Evolutionary conservation across 352 stramenopile species (phyloP).

Genomic region (Blastocystis sp.): DNA sequence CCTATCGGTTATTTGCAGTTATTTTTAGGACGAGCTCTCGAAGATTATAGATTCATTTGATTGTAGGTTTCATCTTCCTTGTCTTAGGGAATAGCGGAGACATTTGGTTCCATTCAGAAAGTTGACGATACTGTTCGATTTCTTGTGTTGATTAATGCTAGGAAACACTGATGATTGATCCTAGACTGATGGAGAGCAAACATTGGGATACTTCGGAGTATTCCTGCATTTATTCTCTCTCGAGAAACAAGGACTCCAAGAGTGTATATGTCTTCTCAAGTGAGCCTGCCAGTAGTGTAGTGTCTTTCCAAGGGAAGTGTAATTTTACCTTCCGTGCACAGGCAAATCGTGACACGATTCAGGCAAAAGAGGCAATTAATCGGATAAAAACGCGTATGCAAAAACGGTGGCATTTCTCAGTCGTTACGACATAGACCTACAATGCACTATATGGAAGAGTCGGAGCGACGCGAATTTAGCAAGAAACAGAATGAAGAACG

Average conservation of each 20-base stretch:
- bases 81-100: neutral
- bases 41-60: constrained; percentile 9
- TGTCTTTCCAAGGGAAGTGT: neutral
- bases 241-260: neutral
- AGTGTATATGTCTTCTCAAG: neutral
- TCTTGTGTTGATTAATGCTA: neutral
- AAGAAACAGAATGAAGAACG: neutral
- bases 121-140: neutral
- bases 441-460: neutral
- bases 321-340: neutral
- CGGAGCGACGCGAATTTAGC: neutral
- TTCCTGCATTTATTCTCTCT: constrained; percentile 11
- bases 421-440: neutral
- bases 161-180: neutral
- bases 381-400: neutral
- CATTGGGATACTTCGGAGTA: neutral
- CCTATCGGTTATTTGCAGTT: neutral
- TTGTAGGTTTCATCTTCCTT: neutral
- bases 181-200: neutral
- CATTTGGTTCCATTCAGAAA: neutral
- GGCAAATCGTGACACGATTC: constrained; percentile 11
- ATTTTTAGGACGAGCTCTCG: neutral
- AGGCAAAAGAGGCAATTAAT: neutral
- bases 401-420: neutral
- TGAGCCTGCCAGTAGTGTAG: neutral